Percentiles rank a stretch among this genome's conserved stretches.
phyloP scores from a whole-genome alignment of 345 rosid genomes.

The Populus nigra region DNA sequence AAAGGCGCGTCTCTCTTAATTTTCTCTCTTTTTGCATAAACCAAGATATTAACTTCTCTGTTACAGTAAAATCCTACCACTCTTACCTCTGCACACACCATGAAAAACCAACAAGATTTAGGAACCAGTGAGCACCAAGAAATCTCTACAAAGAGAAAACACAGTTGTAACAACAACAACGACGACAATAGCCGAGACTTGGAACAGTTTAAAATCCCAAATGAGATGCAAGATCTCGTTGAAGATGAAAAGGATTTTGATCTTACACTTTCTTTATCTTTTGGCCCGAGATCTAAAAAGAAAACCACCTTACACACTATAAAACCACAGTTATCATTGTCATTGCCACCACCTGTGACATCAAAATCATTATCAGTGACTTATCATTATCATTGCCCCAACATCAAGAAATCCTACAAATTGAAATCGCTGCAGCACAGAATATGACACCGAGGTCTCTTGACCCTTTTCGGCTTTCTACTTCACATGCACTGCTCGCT shows the following conservation, averaged over 20 bases:
- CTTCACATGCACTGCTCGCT: slow-evolving; percentile 4
- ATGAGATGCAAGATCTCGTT: neutral
- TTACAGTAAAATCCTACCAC: neutral
- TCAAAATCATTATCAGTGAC: neutral
- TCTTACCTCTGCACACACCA: neutral
- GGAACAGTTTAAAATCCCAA: neutral
- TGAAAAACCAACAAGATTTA: neutral
- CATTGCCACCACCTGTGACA: neutral
- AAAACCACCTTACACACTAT: neutral
- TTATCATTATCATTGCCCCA: neutral
- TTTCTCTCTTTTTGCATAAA: neutral
- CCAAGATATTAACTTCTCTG: neutral
- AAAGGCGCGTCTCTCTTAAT: neutral
- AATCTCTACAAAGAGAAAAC: slow-evolving; percentile 10
- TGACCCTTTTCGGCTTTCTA: slow-evolving; percentile 7
- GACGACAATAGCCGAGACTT: neutral
- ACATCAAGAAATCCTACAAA: neutral
- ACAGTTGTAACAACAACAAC: neutral
- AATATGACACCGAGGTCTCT: neutral
- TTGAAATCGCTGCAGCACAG: neutral
- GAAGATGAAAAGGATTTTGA: slow-evolving; percentile 2
- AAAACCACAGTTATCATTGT: neutral
- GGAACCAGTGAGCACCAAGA: neutral
- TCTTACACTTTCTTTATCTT: slow-evolving; percentile 22
- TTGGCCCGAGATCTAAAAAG: neutral